Percentiles rank a stretch among this genome's conserved stretches.
These are phyloP conservation scores for Tolypocladium ophioglossoides DNA, from an alignment of 2,329 filamentous ascomycete species.

Conservation along the genomic window DNA sequence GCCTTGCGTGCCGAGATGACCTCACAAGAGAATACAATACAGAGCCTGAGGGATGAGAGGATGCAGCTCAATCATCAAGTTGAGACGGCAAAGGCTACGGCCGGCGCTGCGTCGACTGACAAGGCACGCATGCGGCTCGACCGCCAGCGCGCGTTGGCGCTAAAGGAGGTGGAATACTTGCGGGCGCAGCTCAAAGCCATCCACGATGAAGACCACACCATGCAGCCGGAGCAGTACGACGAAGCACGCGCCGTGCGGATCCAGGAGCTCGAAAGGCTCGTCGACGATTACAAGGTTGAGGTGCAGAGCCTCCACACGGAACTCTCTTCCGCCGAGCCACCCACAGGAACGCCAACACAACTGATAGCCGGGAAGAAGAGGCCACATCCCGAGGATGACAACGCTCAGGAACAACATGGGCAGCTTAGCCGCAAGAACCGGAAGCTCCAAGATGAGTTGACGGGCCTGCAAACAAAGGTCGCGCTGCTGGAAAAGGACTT, in stretches of 20 bases:
- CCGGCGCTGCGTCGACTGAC: conserved; percentile 40
- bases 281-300: conserved; percentile 79
- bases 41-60: conserved; percentile 60
- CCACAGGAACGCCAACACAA: conserved; percentile 23
- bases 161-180: conserved; percentile 90
- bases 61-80: conserved; percentile 54
- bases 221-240: conserved; percentile 72
- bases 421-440: conserved; percentile 82
- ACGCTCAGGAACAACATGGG: conserved; percentile 62
- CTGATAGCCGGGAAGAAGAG: conserved; percentile 50
- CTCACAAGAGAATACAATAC: conserved; percentile 68
- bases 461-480: conserved; percentile 57
- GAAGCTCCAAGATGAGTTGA: conserved; percentile 69
- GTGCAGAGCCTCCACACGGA: conserved; percentile 65
- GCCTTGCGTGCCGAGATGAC: conserved; percentile 65
- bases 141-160: conserved; percentile 70
- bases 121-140: conserved; percentile 69
- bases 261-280: conserved; percentile 70
- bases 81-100: conserved; percentile 52
- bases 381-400: conserved; percentile 47
- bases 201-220: conserved; percentile 77
- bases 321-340: conserved; percentile 52
- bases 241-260: conserved; percentile 64
- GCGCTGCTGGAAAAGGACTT: conserved; percentile 67
- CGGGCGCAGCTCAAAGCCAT: conserved; percentile 85